Conservation (phyloP, 352 stramenopile species). For the Thalassiosira exigua region DNA sequence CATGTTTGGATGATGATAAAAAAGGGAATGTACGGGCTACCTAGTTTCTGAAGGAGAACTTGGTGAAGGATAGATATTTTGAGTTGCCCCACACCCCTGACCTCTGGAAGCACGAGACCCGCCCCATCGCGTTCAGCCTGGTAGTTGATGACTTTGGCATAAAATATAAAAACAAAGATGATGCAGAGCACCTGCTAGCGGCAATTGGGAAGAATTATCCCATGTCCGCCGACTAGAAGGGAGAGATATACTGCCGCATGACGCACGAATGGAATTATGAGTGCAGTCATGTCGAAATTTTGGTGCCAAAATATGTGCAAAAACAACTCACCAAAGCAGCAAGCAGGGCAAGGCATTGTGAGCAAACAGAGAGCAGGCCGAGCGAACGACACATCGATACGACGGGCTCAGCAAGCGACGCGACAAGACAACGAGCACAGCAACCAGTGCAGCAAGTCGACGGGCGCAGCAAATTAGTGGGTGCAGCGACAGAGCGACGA, state of each 20-base stretch:
- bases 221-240: slow-evolving; percentile 21
- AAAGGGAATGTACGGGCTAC: slow-evolving; percentile 35
- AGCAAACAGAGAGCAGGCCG: too few relatives aligned
- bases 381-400: too few relatives aligned
- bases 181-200: slow-evolving; percentile 39
- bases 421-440: too few relatives aligned
- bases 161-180: slow-evolving; percentile 36
- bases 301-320: too few relatives aligned
- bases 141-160: too few relatives aligned
- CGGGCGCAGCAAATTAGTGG: too few relatives aligned
- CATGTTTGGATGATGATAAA: slow-evolving; percentile 37
- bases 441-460: too few relatives aligned
- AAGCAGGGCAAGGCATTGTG: too few relatives aligned
- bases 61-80: slow-evolving; percentile 23
- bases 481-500: too few relatives aligned
- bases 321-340: too few relatives aligned
- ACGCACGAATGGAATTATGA: slow-evolving; percentile 39
- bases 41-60: slow-evolving; percentile 13
- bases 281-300: too few relatives aligned
- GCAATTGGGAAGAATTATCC: slow-evolving; percentile 19
- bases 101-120: slow-evolving; percentile 44
- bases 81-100: slow-evolving; percentile 35
- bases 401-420: too few relatives aligned
- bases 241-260: slow-evolving; percentile 19
- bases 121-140: slow-evolving; percentile 38